Evolutionary conservation across 345 rosid species (phyloP).

Genomic region (Carallia pectinifolia): DNA sequence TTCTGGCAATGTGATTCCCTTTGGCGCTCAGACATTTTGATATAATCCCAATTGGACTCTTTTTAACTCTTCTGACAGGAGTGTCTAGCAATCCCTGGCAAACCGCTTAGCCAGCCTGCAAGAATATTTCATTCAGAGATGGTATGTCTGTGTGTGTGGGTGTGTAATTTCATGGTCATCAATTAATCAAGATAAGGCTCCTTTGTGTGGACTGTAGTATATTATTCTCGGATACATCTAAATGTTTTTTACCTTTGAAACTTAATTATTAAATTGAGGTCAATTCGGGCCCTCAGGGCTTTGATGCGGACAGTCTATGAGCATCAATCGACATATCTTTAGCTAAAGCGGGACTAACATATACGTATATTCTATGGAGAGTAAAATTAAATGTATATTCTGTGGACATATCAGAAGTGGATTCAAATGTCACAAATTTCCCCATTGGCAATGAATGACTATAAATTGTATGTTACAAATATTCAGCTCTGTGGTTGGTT

Average conservation of each 20-base stretch:
- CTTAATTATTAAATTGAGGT: no score
- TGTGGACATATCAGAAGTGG: background rate
- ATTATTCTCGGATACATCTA: background rate
- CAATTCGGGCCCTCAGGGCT: no score
- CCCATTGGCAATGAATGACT: constrained; percentile 6
- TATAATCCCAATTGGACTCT: background rate
- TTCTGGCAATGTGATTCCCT: constrained; percentile 8
- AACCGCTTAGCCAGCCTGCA: no score
- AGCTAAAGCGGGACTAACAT: background rate
- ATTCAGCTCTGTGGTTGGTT: constrained; percentile 9
- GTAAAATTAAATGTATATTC: background rate
- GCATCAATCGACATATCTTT: constrained; percentile 10
- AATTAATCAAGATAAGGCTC: no score
- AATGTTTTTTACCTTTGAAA: background rate
- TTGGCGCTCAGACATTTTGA: background rate
- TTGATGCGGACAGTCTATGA: background rate
- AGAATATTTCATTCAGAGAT: no score
- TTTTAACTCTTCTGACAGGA: no score
- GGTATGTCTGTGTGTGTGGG: no score
- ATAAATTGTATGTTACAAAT: constrained; percentile 9
- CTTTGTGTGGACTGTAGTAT: background rate
- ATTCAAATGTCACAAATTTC: constrained; percentile 1
- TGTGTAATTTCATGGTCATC: no score
- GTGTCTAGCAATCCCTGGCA: no score
- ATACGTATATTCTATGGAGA: no score